Percentiles rank a stretch among this genome's conserved stretches.
These are phyloP conservation scores for Exophiala calicioides DNA, from an alignment of 2,329 filamentous ascomycete species.

Conservation along the genomic window DNA sequence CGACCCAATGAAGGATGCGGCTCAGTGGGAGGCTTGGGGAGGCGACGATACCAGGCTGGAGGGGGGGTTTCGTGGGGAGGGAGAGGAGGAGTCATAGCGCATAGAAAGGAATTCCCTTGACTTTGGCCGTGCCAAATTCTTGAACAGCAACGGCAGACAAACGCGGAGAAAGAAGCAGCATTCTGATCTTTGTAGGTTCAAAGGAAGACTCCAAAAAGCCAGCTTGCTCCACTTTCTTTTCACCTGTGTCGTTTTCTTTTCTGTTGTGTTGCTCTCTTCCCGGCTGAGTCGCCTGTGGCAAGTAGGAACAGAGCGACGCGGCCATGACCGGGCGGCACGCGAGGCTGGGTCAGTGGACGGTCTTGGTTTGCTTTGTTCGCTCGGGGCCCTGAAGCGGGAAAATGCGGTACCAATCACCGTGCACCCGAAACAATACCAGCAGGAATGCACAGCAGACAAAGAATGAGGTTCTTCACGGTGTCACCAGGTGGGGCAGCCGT, in stretches of 20 bases:
- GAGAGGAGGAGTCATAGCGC: conserved; percentile 32
- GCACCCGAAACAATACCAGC: conserved; percentile 37
- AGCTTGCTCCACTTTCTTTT: conserved; percentile 9
- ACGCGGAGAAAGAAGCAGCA: conserved; percentile 11
- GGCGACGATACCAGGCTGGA: conserved; percentile 48
- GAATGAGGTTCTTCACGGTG: conserved; percentile 22
- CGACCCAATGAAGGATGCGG: conserved; percentile 36
- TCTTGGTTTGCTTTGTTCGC: conserved; percentile 39
- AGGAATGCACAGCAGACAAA: conserved; percentile 33
- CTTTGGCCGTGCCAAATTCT: conserved; percentile 20
- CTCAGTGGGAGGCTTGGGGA: conserved; percentile 43
- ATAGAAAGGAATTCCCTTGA: conserved; percentile 33
- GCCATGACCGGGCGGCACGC: conserved; percentile 7
- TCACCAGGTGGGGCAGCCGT: conserved; percentile 14
- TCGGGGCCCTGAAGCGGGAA: conserved; percentile 35
- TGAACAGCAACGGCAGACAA: conserved; percentile 20
- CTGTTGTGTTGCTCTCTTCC: conserved; percentile 14
- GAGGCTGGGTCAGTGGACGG: conserved; percentile 24
- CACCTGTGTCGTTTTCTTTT: conserved; percentile 8
- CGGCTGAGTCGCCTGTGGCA: conserved; percentile 10
- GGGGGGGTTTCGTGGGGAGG: conserved; percentile 35
- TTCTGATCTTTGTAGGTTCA: conserved; percentile 24
- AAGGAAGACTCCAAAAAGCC: conserved; percentile 12
- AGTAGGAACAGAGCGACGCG: conserved; percentile 9
- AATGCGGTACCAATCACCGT: conserved; percentile 34